A percentile compares a stretch with the other conserved stretches of the same genome.
Conservation (phyloP, 495 filamentous ascomycete genomes). For the Emericellopsis terricola region DNA sequence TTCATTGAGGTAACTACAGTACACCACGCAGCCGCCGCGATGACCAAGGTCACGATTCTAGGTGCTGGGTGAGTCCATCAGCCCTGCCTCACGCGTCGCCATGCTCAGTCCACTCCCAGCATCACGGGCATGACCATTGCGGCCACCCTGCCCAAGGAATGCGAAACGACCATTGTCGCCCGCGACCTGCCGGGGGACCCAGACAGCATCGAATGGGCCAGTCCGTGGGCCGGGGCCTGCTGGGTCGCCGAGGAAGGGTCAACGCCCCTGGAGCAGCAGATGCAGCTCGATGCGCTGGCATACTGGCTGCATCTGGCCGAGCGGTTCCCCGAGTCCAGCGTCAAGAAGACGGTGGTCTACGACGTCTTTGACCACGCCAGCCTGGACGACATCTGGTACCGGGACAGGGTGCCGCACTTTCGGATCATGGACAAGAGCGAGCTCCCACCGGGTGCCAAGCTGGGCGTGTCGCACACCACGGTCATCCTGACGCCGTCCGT, state of each 20-base stretch:
- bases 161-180: no score
- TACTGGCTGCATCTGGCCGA: constrained; percentile 5
- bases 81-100: no score
- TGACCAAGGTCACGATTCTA: no score
- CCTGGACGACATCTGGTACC: constrained; percentile 2
- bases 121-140: no score
- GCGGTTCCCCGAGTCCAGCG: constrained; percentile 7
- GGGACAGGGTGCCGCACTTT: constrained; percentile 2
- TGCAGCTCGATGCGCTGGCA: constrained; percentile 10
- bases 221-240: constrained; percentile 13
- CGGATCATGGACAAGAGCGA: not conserved
- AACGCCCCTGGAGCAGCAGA: constrained; percentile 8
- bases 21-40: no score
- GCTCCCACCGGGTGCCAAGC: constrained; percentile 1
- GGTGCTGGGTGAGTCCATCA: no score
- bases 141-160: no score
- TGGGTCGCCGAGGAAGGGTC: constrained; percentile 9
- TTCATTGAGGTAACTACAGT: no score
- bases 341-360: constrained; percentile 4
- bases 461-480: constrained; percentile 8
- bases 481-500: constrained; percentile 10
- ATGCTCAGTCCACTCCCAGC: no score
- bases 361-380: not conserved
- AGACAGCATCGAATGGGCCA: constrained; percentile 11
- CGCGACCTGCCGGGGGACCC: no score